Evolutionary conservation across 2,329 filamentous ascomycete genomes (phyloP).

Genomic region (Hypoxylon sp.): DNA sequence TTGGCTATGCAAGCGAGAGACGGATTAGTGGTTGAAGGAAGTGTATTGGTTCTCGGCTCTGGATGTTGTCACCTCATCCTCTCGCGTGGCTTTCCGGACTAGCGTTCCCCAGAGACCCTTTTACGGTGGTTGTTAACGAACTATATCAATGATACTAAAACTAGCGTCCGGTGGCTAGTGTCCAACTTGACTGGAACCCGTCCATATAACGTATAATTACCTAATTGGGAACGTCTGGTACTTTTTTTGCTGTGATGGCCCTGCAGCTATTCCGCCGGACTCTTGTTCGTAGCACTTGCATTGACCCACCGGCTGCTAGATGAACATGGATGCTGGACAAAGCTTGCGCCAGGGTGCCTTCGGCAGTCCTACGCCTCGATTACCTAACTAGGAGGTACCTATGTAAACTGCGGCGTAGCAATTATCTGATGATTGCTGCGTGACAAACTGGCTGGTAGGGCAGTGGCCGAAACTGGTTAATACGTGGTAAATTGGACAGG

Average conservation of each 20-base stretch:
- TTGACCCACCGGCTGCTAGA: conserved; percentile 24
- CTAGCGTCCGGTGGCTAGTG: conserved; percentile 28
- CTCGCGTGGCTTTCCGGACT: conserved; percentile 41
- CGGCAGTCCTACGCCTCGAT: conserved; percentile 36
- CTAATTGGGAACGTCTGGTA: conserved; percentile 24
- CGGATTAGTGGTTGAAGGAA: conserved; percentile 28
- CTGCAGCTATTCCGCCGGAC: conserved; percentile 9
- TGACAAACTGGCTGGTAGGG: conserved; percentile 26
- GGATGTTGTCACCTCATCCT: conserved; percentile 26
- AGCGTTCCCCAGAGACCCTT: conserved; percentile 33
- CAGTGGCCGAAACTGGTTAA: conserved; percentile 35
- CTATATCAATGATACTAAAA: conserved; percentile 10
- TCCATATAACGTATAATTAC: conserved; percentile 11
- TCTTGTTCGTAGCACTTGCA: conserved; percentile 6
- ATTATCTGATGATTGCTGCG: conserved; percentile 35
- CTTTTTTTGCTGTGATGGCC: conserved; percentile 32
- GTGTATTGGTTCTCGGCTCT: conserved; percentile 26
- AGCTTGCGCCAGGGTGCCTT: conserved; percentile 10
- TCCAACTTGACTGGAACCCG: conserved; percentile 21
- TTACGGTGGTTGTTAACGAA: conserved; percentile 9
- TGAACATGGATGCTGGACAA: conserved; percentile 16
- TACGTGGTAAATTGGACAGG: conserved; percentile 38
- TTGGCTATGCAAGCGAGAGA: conserved; percentile 39
- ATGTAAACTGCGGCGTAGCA: too few relatives aligned
- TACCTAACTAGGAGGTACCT: too few relatives aligned